These are phyloP conservation scores for Xerophyta viscosa DNA, from an alignment of 106 monocot species.

Conservation along the genomic window DNA sequence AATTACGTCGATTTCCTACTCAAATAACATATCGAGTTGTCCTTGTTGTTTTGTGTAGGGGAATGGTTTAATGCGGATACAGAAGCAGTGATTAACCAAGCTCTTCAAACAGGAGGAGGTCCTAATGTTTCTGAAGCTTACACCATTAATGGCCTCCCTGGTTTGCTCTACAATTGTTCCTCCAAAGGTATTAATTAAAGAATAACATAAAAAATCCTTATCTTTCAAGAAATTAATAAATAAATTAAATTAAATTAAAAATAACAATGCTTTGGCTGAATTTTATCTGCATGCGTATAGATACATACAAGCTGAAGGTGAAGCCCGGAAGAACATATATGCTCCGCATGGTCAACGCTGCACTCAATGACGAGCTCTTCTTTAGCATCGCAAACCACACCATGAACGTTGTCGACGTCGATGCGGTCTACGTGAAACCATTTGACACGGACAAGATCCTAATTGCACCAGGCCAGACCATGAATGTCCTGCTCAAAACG, in stretches of 20 bases:
- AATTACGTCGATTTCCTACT: too few relatives aligned
- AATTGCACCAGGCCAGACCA: constrained; percentile 6
- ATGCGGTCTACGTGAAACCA: constrained; percentile 34
- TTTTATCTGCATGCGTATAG: background rate
- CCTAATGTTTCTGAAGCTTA: constrained; percentile 9
- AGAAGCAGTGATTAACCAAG: constrained; percentile 6
- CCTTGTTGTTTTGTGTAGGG: background rate
- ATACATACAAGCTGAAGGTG: constrained; percentile 34
- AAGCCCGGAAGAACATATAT: constrained; percentile 35
- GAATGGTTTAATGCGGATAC: constrained; percentile 6
- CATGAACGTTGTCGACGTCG: constrained; percentile 27
- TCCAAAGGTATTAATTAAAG: constrained; percentile 6
- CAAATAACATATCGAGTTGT: too few relatives aligned
- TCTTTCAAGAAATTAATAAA: background rate
- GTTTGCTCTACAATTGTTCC: constrained; percentile 1
- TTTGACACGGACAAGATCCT: constrained; percentile 8
- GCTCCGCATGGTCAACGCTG: constrained; percentile 40
- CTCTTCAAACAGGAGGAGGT: constrained; percentile 5
- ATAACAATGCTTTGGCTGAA: background rate
- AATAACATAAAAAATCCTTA: background rate
- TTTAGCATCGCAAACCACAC: constrained; percentile 42
- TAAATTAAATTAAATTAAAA: background rate
- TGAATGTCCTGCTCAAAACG: constrained; percentile 5
- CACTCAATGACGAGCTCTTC: constrained; percentile 48
- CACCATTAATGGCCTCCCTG: constrained; percentile 8